A percentile compares a stretch with the other conserved stretches of the same genome.
These are phyloP conservation scores for Aspergillus pseudotamarii DNA, from an alignment of 2,329 filamentous ascomycete genomes.

Conservation along the genomic window DNA sequence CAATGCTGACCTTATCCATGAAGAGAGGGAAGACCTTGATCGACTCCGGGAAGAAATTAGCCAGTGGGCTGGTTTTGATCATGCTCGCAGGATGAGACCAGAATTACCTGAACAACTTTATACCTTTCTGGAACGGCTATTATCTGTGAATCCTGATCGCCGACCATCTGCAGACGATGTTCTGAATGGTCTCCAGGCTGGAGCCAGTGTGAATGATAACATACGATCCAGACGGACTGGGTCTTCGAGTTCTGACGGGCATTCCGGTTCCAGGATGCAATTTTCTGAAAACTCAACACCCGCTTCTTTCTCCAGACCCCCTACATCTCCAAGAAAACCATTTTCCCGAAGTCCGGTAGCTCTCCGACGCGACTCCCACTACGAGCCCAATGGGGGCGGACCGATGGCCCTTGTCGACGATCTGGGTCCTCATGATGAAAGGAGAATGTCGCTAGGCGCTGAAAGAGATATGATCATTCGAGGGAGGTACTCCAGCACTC, in stretches of 20 bases:
- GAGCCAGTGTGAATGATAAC: conserved; percentile 54
- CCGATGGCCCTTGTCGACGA: conserved; percentile 21
- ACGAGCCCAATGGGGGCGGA: conserved; percentile 27
- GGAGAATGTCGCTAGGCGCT: conserved; percentile 25
- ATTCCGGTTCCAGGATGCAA: conserved; percentile 39
- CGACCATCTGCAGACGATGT: conserved; percentile 87
- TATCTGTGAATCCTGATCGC: conserved; percentile 74
- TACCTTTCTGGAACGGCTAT: conserved; percentile 75
- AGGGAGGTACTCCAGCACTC: conserved; percentile 30
- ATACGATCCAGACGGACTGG: conserved; percentile 41
- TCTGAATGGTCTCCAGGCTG: conserved; percentile 72
- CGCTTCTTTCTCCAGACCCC: conserved; percentile 28
- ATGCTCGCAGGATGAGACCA: conserved; percentile 71
- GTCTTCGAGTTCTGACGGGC: conserved; percentile 35
- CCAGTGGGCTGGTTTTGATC: conserved; percentile 83
- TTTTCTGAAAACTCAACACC: conserved; percentile 41
- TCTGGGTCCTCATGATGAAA: conserved; percentile 11
- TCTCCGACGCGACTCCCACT: conserved; percentile 30
- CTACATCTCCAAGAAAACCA: conserved; percentile 32
- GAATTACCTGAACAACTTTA: conserved; percentile 89
- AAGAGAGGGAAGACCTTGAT: conserved; percentile 91
- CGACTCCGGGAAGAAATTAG: conserved; percentile 82
- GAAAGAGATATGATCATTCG: conserved; percentile 39
- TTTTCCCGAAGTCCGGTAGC: conserved; percentile 23
- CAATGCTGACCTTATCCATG: conserved; percentile 80